These are phyloP conservation scores for Trichoderma erinaceum DNA, from an alignment of 495 filamentous ascomycete genomes.

Conservation along the genomic window DNA sequence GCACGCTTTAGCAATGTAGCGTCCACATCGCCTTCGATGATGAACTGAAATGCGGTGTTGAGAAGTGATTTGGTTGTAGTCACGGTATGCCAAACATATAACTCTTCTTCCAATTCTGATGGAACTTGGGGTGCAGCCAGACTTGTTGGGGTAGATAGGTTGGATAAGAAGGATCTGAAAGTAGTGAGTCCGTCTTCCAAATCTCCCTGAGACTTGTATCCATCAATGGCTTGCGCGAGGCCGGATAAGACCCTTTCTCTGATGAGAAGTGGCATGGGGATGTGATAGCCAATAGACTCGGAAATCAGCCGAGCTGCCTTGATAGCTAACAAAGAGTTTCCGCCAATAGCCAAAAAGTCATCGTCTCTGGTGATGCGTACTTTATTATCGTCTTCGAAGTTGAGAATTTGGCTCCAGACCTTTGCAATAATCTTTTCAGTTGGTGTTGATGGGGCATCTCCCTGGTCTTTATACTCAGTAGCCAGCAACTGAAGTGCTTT, in stretches of 20 bases:
- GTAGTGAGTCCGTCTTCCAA: not conserved
- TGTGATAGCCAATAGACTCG: conserved; percentile 11
- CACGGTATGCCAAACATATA: conserved; percentile 11
- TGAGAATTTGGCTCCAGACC: conserved; percentile 16
- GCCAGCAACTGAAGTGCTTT: conserved; percentile 17
- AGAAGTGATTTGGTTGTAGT: conserved; percentile 16
- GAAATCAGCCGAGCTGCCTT: conserved; percentile 16
- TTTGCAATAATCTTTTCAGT: conserved; percentile 14
- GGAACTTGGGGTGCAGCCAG: not conserved
- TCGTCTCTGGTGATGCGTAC: conserved; percentile 15
- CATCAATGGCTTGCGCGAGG: conserved; percentile 16
- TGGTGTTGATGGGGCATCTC: conserved; percentile 1
- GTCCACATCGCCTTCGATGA: conserved; percentile 14
- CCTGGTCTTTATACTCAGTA: not conserved
- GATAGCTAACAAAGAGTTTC: conserved; percentile 24
- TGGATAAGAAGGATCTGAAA: conserved; percentile 12
- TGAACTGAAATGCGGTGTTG: conserved; percentile 17
- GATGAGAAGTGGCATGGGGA: conserved; percentile 17
- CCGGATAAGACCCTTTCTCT: conserved; percentile 9
- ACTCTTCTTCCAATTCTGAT: conserved; percentile 18
- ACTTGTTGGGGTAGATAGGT: not conserved
- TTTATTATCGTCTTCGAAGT: conserved; percentile 5
- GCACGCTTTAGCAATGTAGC: not conserved
- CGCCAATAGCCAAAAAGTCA: conserved; percentile 24
- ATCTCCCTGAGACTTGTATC: not conserved